Evolutionary conservation across 2,329 filamentous ascomycete species (phyloP), one percentile per base, ranked within the genome.

Genomic region (Cadophora gregata): DNA sequence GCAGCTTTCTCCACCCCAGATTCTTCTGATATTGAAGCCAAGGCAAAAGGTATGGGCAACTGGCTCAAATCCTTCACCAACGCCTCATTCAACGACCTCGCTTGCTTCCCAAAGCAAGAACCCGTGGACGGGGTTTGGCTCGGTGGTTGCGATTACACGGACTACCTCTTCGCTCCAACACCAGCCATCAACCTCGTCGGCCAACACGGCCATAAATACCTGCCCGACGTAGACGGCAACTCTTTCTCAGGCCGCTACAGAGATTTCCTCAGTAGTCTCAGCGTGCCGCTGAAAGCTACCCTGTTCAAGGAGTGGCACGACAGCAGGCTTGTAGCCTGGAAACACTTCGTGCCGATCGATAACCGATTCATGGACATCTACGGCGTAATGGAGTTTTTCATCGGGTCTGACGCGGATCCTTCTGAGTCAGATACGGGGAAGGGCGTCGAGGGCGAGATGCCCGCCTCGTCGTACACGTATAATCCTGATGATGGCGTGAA

Each of bases 301-400:
- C 79, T 94, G 25, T 94, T 88, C 79, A 83, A 85, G 14, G 92
- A 95, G 76, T 94, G 91, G 92, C 91, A 93, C 74, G 91, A 93
- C 75, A 84, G 83, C 60, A 84, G 92, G 0, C 81, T 95, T 1
- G 80, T 92, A 1, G 83, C 90, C 0, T 95, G 92, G 92, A 86
- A 88, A 73, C 92, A 95, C 77, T 94, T 92, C 72, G 88, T 93
- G 2, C 92, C 92, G 6, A 89, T 94, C 85, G 90, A 93, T 75
- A 90, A 86, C 73, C 85, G 88, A 0, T 93, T 89, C 72, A 79
- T 85, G 33, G 92, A 93, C 74, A 85, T 90, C 73, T 93, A 88
- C 69, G 88, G 86, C 33, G 88, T 92, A 63, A 84, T 93, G 84
- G 85, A 90, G 70, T 93, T 91, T 74, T 93, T 93, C 73, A 70